phyloP scores from a whole-genome alignment of 2,329 filamentous ascomycete genomes.

The Dendryphion nanum region DNA sequence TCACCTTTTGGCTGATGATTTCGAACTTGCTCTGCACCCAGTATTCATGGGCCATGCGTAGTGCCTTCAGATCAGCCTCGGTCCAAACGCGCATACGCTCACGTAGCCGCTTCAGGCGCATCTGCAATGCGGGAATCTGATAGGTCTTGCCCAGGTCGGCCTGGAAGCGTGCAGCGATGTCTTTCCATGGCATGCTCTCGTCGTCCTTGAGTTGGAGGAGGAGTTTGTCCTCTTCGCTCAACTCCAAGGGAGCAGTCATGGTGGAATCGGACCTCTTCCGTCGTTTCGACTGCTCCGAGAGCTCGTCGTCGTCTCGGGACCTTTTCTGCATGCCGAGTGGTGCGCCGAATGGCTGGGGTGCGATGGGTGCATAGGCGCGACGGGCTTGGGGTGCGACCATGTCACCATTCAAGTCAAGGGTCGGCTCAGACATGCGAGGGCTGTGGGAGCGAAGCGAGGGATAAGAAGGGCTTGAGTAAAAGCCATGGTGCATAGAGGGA shows the following conservation, averaged over 20 bases:
- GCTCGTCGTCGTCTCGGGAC: slow-evolving; percentile 38
- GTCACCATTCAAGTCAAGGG: slow-evolving; percentile 25
- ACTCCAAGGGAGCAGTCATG: slow-evolving; percentile 36
- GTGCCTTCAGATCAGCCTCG: slow-evolving; percentile 49
- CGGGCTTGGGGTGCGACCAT: slow-evolving; percentile 39
- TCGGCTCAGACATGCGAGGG: slow-evolving; percentile 33
- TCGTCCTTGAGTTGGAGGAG: slow-evolving; percentile 53
- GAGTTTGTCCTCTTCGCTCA: slow-evolving; percentile 52
- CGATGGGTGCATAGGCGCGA: slow-evolving; percentile 44
- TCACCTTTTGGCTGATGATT: slow-evolving; percentile 52
- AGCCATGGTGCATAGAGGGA: slow-evolving; percentile 22
- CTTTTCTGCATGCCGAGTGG: slow-evolving; percentile 39
- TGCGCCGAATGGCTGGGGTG: slow-evolving; percentile 41
- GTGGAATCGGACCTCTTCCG: slow-evolving; percentile 42
- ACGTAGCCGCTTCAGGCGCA: slow-evolving; percentile 53
- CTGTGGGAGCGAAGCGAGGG: slow-evolving; percentile 25
- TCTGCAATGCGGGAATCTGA: slow-evolving; percentile 54
- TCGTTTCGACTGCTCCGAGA: slow-evolving; percentile 35
- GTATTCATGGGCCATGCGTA: slow-evolving; percentile 52
- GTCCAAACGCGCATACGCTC: slow-evolving; percentile 53
- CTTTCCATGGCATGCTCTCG: slow-evolving; percentile 54
- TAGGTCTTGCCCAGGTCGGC: slow-evolving; percentile 49
- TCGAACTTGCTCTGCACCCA: slow-evolving; percentile 56
- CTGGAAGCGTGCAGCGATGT: slow-evolving; percentile 52
- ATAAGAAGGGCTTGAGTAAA: slow-evolving; percentile 27